These are phyloP conservation scores for Hymenoscyphus infarciens DNA, from an alignment of 2,329 filamentous ascomycete species.

Conservation along the genomic window DNA sequence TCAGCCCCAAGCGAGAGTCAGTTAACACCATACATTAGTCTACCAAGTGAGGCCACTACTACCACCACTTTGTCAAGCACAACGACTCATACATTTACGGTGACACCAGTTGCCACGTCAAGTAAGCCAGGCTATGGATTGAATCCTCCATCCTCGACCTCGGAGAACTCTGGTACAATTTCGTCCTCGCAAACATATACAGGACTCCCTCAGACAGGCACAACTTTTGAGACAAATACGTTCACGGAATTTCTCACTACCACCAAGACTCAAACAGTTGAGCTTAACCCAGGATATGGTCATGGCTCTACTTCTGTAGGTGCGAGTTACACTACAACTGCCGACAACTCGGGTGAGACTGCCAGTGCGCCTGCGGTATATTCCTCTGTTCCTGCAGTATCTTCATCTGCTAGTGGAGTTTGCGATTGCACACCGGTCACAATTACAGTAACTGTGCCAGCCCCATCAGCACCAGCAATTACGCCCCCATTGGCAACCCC, in stretches of 20 bases:
- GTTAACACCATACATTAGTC: background rate
- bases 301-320: background rate
- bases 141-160: background rate
- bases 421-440: constrained; percentile 9
- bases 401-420: background rate
- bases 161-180: background rate
- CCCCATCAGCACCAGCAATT: background rate
- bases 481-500: background rate
- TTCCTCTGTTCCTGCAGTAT: background rate
- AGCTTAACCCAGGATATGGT: constrained; percentile 5
- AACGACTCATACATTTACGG: constrained; percentile 1
- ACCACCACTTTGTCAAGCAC: background rate
- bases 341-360: background rate
- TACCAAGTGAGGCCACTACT: background rate
- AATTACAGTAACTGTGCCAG: constrained; percentile 2
- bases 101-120: constrained; percentile 2
- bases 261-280: constrained; percentile 9
- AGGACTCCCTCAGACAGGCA: background rate
- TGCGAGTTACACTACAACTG: background rate
- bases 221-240: constrained; percentile 2
- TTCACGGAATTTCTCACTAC: constrained; percentile 2
- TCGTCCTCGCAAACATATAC: background rate
- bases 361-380: background rate
- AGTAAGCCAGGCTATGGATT: background rate
- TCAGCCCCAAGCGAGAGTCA: background rate